phyloP scores from a whole-genome alignment of 257 asterid species.

The Hygrophila difformis region DNA sequence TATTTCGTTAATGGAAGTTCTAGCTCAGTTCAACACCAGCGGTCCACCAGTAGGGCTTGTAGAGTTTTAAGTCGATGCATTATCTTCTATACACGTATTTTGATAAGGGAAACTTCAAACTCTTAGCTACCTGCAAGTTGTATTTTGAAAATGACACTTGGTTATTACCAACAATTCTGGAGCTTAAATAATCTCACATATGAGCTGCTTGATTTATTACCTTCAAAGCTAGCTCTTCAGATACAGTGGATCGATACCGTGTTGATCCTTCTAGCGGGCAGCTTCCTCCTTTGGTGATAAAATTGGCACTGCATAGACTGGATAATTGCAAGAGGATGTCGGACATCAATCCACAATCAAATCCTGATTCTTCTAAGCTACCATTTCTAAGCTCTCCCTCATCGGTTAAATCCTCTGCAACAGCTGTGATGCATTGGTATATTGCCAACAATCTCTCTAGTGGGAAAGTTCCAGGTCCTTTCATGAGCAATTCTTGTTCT shows the following conservation, averaged over 20 bases:
- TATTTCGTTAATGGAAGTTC: too few relatives aligned
- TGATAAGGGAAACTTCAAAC: constrained; percentile 78
- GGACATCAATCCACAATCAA: constrained; percentile 42
- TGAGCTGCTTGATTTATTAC: constrained; percentile 27
- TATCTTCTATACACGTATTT: constrained; percentile 71
- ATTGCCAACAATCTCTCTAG: constrained; percentile 87
- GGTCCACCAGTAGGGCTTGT: too few relatives aligned
- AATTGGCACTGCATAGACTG: constrained; percentile 86
- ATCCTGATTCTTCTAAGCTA: constrained; percentile 31
- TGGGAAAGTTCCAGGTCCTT: constrained; percentile 96
- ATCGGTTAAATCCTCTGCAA: constrained; percentile 46
- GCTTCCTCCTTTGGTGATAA: constrained; percentile 77
- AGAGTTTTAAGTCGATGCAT: too few relatives aligned
- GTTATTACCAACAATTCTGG: constrained; percentile 2
- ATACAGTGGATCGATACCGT: constrained; percentile 67
- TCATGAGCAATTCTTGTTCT: constrained; percentile 75
- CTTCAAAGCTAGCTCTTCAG: constrained; percentile 83
- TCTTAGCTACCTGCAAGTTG: constrained; percentile 71
- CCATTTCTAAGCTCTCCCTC: constrained; percentile 42
- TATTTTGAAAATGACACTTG: constrained; percentile 18
- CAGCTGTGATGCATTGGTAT: constrained; percentile 78
- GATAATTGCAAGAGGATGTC: constrained; percentile 86
- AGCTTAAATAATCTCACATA: constrained; percentile 1
- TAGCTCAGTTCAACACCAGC: too few relatives aligned
- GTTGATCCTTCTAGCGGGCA: constrained; percentile 91